These are phyloP conservation scores for Iris pallida DNA, from an alignment of 116 monocot species.

Conservation along the genomic window DNA sequence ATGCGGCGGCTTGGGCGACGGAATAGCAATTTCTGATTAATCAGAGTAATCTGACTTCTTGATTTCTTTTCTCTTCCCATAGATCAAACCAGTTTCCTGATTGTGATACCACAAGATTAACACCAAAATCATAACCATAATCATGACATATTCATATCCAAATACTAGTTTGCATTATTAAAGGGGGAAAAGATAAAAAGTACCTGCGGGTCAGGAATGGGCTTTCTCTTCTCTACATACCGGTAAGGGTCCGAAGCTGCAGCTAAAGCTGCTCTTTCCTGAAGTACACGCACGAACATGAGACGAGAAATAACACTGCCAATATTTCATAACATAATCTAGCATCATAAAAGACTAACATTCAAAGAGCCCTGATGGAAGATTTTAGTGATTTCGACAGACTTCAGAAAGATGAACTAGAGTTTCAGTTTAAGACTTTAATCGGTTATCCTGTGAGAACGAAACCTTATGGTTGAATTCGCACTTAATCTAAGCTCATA, in stretches of 20 bases:
- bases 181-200: neutral
- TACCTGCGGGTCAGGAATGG: slow-evolving; percentile 75
- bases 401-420: too few species aligned
- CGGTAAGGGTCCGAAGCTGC: slow-evolving; percentile 78
- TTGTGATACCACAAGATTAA: neutral
- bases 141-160: neutral
- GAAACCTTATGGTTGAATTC: too few species aligned
- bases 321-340: neutral
- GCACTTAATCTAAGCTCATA: too few species aligned
- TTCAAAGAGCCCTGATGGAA: too few species aligned
- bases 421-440: too few species aligned
- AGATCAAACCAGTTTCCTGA: slow-evolving; percentile 64
- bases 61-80: slow-evolving; percentile 44
- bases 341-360: too few species aligned
- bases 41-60: slow-evolving; percentile 25
- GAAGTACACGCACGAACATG: slow-evolving; percentile 13
- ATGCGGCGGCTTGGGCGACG: too few species aligned
- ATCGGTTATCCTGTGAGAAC: too few species aligned
- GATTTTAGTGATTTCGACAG: too few species aligned
- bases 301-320: neutral
- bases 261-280: slow-evolving; percentile 81
- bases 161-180: neutral
- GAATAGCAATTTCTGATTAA: neutral
- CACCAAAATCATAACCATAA: neutral
- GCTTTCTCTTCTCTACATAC: slow-evolving; percentile 88